Evolutionary conservation across 768 basidiomycete species (phyloP).

Genomic region (Russula abietina): DNA sequence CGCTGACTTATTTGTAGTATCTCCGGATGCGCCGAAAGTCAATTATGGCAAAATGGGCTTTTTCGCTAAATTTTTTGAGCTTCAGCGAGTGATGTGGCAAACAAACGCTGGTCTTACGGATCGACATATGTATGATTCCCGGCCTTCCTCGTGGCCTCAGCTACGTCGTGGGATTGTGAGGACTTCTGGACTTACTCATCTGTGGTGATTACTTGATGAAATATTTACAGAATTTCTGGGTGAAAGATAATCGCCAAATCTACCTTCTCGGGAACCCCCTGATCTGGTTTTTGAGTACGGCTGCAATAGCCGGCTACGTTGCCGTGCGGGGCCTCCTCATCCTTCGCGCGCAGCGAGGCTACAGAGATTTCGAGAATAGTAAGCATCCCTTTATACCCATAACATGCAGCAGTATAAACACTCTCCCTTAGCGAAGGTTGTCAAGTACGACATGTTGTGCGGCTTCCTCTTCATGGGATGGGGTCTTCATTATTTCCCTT

Average conservation of each 20-base stretch:
- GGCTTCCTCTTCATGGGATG: constrained; percentile 92
- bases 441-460: constrained; percentile 87
- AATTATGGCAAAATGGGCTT: constrained; percentile 92
- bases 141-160: constrained; percentile 89
- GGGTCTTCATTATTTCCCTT: constrained; percentile 90
- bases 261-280: constrained; percentile 94
- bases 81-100: constrained; percentile 94
- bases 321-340: constrained; percentile 71
- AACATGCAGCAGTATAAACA: neutral
- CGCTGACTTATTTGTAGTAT: constrained; percentile 45
- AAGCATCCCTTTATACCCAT: constrained; percentile 30
- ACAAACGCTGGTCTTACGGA: constrained; percentile 96
- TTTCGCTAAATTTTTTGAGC: constrained; percentile 82
- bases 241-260: constrained; percentile 91
- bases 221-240: constrained; percentile 85
- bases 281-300: constrained; percentile 83
- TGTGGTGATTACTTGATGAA: neutral
- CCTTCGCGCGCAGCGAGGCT: constrained; percentile 86
- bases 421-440: constrained; percentile 64
- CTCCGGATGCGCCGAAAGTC: constrained; percentile 64
- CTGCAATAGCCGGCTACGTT: constrained; percentile 63
- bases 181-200: constrained; percentile 16
- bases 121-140: constrained; percentile 89
- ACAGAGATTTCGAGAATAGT: constrained; percentile 90
- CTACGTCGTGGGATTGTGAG: constrained; percentile 89